Conservation (phyloP, 2,329 filamentous ascomycete species). For the Cordyceps javanica region DNA sequence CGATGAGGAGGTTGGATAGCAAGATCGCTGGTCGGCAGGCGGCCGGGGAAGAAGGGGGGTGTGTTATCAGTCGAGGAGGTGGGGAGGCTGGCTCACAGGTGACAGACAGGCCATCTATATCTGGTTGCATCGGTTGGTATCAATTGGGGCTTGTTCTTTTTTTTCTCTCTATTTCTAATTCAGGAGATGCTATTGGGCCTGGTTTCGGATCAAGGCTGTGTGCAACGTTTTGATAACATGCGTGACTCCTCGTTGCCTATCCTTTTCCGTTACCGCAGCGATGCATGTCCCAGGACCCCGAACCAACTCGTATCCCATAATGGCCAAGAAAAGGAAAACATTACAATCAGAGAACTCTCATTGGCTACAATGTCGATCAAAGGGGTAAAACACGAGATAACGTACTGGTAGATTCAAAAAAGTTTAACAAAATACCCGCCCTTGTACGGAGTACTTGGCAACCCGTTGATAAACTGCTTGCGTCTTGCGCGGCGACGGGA, state of each 20-base stretch:
- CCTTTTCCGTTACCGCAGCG: neutral
- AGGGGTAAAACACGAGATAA: neutral
- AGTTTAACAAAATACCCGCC: too few species aligned
- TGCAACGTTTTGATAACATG: neutral
- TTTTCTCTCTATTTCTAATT: neutral
- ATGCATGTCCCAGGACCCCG: neutral
- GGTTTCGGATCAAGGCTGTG: neutral
- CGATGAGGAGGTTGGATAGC: neutral
- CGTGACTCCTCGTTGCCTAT: neutral
- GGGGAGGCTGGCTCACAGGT: too few species aligned
- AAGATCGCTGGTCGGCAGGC: too few species aligned
- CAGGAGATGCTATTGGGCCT: neutral
- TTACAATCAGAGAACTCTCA: neutral
- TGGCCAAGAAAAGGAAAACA: neutral
- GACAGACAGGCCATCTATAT: too few species aligned
- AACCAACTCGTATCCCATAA: neutral
- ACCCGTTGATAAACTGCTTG: too few species aligned
- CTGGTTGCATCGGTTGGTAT: neutral
- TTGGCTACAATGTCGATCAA: neutral
- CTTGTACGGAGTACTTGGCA: too few species aligned
- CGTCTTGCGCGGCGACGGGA: too few species aligned
- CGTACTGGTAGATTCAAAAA: too few species aligned
- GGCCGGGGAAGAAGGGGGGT: neutral
- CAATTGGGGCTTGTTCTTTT: too few species aligned
- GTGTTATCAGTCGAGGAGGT: conserved; percentile 2